Base-by-base conservation (phyloP, 2,329 filamentous ascomycete genomes). In the Raffaelea arxii region DNA sequence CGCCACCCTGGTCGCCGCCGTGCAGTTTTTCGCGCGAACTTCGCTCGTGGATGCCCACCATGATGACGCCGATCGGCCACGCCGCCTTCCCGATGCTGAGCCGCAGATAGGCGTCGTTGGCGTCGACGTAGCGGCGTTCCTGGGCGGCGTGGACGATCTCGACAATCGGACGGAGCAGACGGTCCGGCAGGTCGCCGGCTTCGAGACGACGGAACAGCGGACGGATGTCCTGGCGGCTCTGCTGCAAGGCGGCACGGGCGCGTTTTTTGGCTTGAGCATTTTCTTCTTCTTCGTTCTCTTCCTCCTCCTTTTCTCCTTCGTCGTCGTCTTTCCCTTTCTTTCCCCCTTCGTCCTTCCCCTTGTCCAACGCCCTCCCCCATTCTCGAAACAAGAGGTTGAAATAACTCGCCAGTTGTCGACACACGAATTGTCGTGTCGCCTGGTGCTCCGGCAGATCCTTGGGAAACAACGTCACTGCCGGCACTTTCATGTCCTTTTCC, bases 41-140 rank as follows among this genome's bases (percentile, higher is more conserved):
- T 60, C 92, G 81, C 72, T 97, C 92, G 77, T 98, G 92, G 57
- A 98, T 98, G 72, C 92, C 92, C 59, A 98, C 92, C 92, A 97
- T 98, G 63, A 92, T 98, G 35, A 98, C 92, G 66, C 92, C 92
- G 59, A 98, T 98, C 22, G 92, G 92, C 92, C 92, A 98, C 16
- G 92, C 92, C 55, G 89, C 90, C 69, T 95, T 95, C 53, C 89
- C 89, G 59, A 98, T 98, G 62, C 87, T 94, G 46, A 98, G 72
- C 45, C 87, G 77, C 50, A 98, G 71, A 64, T 98, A 98, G 0
- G 88, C 90, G 62, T 98, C 87, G 61, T 97, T 97, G 27, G 92
- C 92, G 65, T 96, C 86, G 41, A 98, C 91, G 60, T 98, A 98
- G 52, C 87, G 80, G 49, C 89, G 78, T 60, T 89, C 82, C 65